Conservation (phyloP, 805 yeast genomes). For the Ogataea trehaloabstinens region DNA sequence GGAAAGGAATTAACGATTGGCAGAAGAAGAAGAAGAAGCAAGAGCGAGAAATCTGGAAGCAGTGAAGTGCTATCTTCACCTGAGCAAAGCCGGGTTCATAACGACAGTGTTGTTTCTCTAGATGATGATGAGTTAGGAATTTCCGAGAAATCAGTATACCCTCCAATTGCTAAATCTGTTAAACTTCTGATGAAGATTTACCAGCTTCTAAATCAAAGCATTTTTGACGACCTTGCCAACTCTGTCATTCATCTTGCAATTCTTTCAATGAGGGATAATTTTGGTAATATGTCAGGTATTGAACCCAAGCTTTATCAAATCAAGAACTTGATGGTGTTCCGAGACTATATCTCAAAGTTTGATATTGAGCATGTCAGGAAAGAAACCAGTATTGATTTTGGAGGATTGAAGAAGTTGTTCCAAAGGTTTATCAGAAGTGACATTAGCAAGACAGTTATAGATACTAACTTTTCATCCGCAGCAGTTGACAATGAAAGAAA, state of each 20-base stretch:
- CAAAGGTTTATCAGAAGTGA: conserved; percentile 31
- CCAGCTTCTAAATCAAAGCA: conserved; percentile 70
- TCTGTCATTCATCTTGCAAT: conserved; percentile 79
- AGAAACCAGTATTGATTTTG: conserved; percentile 77
- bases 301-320: conserved; percentile 69
- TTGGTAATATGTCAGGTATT: conserved; percentile 45
- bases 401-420: conserved; percentile 59
- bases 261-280: conserved; percentile 55
- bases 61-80: not conserved
- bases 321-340: conserved; percentile 67
- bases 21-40: conserved; percentile 30
- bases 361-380: conserved; percentile 75
- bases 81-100: conserved; percentile 1
- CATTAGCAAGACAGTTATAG: conserved; percentile 18
- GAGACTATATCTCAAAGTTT: conserved; percentile 66
- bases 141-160: conserved; percentile 39
- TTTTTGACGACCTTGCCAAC: conserved; percentile 89
- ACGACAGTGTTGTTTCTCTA: conserved; percentile 14
- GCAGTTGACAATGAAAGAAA: conserved; percentile 5
- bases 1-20: conserved; percentile 67
- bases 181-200: conserved; percentile 73
- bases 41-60: conserved; percentile 6
- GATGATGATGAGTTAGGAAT: conserved; percentile 7
- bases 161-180: conserved; percentile 70
- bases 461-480: conserved; percentile 19